Base-by-base conservation (phyloP, 1,284 basidiomycete genomes). In the Cutaneotrichosporon sp. region DNA sequence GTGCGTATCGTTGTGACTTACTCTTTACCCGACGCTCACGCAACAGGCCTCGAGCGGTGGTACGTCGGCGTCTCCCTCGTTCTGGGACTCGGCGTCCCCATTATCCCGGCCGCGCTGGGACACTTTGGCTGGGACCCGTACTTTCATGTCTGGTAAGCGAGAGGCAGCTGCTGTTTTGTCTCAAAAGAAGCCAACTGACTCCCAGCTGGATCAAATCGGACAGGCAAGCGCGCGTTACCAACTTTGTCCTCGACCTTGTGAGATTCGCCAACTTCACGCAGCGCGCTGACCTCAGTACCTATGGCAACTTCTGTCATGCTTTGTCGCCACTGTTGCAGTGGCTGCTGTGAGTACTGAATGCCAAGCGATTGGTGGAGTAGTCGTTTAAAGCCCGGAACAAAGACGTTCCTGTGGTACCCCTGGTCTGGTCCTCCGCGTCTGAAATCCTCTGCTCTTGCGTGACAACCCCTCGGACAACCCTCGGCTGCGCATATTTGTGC, bases 291-390 rank as follows among this genome's bases (percentile, higher is more conserved):
- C 3, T 14, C 46, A 65, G 61, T 70, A 68, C 41, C 57, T 70
- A 5, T 68, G 66, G 66, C 66, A 70, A 44, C 54, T 63, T 4
- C 45, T 66, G 25, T 62, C 67, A 4, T 61, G 62, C 27, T 14
- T 57, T 26, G 52, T 70, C 16, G 64, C 67, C 3, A 57, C 59
- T 6, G 42, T 57, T 2, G 44, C 60, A 2, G 63, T 68, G 4
- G 48, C 56, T 14, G 46, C 50, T 11, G 63, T 65, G 41, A 52
- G 66, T 59, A 3, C 34, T 37, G 35, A n/a, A n/a, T n/a, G n/a
- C n/a, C n/a, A 17, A n/a, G n/a, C n/a, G n/a, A n/a, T n/a, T n/a
- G n/a, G n/a, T n/a, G n/a, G n/a, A n/a, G n/a, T n/a, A n/a, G n/a
- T n/a, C n/a, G n/a, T n/a, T n/a, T n/a, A n/a, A n/a, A n/a, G n/a